phyloP scores from a whole-genome alignment of 305 asterid species.

The Fraxinus angustifolia region DNA sequence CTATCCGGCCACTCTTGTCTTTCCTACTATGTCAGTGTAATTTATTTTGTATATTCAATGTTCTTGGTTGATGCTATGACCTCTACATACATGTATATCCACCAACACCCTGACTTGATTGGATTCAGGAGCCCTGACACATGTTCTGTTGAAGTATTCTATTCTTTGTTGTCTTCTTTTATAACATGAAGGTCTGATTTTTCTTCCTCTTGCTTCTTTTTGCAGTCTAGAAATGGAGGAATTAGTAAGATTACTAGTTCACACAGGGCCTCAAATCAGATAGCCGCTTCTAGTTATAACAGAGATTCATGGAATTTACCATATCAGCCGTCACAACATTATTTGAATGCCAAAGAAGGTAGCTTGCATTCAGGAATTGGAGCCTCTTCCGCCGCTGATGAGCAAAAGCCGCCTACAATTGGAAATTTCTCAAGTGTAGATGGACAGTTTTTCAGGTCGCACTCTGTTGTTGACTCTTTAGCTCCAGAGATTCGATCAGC shows the following conservation, averaged over 20 bases:
- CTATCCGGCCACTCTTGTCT: background rate
- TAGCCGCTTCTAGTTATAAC: conserved; percentile 33
- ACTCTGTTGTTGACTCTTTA: conserved; percentile 40
- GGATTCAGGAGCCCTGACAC: background rate
- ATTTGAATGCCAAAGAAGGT: conserved; percentile 37
- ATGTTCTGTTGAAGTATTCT: background rate
- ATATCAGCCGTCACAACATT: conserved; percentile 11
- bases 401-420: conserved; percentile 35
- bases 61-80: background rate
- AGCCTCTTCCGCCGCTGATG: conserved; percentile 30
- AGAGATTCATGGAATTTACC: conserved; percentile 40
- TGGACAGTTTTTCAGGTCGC: conserved; percentile 37
- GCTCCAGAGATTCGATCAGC: conserved; percentile 46
- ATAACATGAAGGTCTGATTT: conserved; percentile 7
- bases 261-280: conserved; percentile 26
- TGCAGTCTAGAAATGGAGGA: conserved; percentile 54
- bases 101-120: background rate
- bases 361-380: conserved; percentile 37
- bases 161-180: background rate
- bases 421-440: conserved; percentile 42
- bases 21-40: conserved; percentile 1
- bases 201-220: conserved; percentile 3
- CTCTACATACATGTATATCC: background rate
- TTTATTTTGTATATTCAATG: background rate
- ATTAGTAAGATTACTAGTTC: conserved; percentile 29